Conservation (phyloP, 1,284 basidiomycete genomes). For the Leccinum subspadiceum region DNA sequence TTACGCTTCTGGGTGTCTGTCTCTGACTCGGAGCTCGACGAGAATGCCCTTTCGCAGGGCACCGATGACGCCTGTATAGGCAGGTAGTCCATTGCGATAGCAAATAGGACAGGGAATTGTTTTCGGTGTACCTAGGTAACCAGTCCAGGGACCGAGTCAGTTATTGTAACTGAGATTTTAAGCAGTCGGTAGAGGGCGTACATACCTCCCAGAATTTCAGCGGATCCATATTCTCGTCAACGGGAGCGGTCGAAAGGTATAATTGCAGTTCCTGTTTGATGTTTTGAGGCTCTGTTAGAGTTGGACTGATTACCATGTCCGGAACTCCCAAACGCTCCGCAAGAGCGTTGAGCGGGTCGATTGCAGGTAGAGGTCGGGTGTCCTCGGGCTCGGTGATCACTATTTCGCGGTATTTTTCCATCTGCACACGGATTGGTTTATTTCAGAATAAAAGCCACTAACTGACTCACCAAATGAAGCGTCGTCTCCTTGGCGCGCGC, state of each 20-base stretch:
- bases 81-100: slow-evolving; percentile 12
- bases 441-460: no score
- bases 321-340: no score
- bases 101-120: slow-evolving; percentile 6
- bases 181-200: no score
- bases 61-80: slow-evolving; percentile 5
- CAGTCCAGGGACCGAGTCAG: background rate
- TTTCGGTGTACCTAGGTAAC: background rate
- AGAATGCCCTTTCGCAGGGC: slow-evolving; percentile 6
- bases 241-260: background rate
- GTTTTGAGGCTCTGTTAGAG: background rate
- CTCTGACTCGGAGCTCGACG: background rate
- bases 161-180: background rate
- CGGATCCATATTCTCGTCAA: background rate
- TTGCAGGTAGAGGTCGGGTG: no score
- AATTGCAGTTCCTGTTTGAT: background rate
- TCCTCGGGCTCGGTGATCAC: no score
- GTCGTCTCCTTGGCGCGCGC: no score
- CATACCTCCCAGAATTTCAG: background rate
- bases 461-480: no score
- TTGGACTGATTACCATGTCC: background rate
- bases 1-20: slow-evolving; percentile 9
- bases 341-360: no score
- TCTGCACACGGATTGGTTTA: no score
- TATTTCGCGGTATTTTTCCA: no score